Evolutionary conservation across 208 protist species (phyloP).

Genomic region (Histomonas meleagridis): DNA sequence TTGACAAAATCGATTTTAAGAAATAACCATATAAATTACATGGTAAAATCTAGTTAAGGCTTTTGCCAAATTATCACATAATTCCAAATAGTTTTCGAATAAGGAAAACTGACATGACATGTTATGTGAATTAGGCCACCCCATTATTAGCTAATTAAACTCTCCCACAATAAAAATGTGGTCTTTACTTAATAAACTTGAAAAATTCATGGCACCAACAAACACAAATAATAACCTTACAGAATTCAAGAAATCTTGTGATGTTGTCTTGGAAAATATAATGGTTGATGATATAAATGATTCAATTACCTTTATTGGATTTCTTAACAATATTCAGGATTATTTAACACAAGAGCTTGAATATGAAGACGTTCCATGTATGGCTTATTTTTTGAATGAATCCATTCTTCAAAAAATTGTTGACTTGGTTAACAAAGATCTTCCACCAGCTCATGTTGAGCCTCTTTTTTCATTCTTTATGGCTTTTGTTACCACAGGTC

Average conservation of each 20-base stretch:
- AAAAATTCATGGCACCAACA: not conserved
- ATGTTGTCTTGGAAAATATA: not conserved
- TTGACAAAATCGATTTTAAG: no score
- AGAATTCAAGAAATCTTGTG: not conserved
- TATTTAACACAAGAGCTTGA: not conserved
- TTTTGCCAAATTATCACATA: no score
- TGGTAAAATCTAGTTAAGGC: no score
- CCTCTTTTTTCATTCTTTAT: not conserved
- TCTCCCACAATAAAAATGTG: no score
- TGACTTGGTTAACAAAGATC: not conserved
- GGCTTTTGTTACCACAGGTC: not conserved
- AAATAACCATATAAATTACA: no score
- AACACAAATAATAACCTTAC: not conserved
- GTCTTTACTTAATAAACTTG: slow-evolving; percentile 2
- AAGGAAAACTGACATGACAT: no score
- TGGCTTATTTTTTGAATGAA: not conserved
- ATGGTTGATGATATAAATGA: not conserved
- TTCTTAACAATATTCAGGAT: not conserved
- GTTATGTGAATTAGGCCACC: no score
- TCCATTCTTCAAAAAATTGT: slow-evolving; percentile 8
- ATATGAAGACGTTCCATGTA: not conserved
- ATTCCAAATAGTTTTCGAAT: no score
- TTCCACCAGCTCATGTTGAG: not conserved
- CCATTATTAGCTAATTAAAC: no score
- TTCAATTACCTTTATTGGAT: not conserved